Evolutionary conservation across 75 land plant genomes (phyloP).

Genomic region (Chamaecyparis obtusa): DNA sequence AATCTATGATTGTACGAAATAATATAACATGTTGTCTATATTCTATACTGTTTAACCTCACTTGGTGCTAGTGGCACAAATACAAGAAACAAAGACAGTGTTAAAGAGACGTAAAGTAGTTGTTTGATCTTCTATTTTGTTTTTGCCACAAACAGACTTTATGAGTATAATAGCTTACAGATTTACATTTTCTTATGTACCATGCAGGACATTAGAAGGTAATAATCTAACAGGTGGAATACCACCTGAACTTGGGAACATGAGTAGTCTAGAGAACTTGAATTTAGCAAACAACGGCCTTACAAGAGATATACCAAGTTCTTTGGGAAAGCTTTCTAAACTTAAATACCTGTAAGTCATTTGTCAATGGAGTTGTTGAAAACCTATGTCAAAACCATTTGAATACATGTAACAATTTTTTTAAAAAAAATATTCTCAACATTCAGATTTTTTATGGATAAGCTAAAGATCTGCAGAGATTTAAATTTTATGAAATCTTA

Average conservation of each 20-base stretch:
- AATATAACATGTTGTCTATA: not conserved
- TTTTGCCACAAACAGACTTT: not conserved
- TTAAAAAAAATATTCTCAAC: not conserved
- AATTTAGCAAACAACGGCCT: conserved; percentile 46
- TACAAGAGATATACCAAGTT: conserved; percentile 35
- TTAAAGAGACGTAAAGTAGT: not conserved
- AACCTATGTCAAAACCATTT: not conserved
- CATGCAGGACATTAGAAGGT: conserved; percentile 45
- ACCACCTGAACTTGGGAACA: conserved; percentile 42
- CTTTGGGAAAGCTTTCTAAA: conserved; percentile 39
- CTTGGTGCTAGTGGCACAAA: not conserved
- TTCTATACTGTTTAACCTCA: not conserved
- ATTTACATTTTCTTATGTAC: conserved; percentile 3
- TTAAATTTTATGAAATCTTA: not conserved
- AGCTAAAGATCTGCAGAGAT: not conserved
- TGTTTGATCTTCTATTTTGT: not conserved
- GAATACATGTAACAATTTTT: not conserved
- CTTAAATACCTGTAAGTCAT: conserved; percentile 46
- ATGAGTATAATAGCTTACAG: not conserved
- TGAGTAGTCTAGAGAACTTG: conserved; percentile 33
- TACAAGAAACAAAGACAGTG: not conserved
- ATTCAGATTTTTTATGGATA: not conserved
- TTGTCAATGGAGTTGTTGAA: not conserved
- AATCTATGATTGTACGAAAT: not conserved
- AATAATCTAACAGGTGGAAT: conserved; percentile 42